phyloP scores from a whole-genome alignment of 2,329 filamentous ascomycete genomes.

The Penicillium crustosum region DNA sequence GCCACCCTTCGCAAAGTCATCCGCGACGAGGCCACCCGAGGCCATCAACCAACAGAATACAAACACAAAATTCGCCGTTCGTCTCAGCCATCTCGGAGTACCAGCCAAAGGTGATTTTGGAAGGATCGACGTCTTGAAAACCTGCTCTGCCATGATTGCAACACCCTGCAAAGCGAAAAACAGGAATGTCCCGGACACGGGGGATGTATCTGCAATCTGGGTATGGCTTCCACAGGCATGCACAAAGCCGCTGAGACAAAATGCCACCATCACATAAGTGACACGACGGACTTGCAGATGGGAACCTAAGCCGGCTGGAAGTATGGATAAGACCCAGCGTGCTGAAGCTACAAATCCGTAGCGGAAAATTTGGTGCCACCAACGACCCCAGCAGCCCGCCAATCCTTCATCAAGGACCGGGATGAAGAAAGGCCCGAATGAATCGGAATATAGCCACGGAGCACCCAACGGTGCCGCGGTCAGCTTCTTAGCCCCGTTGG shows the following conservation, averaged over 20 bases:
- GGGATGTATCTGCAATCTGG: conserved; percentile 59
- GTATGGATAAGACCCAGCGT: conserved; percentile 41
- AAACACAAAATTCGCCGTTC: conserved; percentile 61
- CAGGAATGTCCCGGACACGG: conserved; percentile 52
- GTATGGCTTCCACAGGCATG: conserved; percentile 72
- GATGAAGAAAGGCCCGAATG: conserved; percentile 52
- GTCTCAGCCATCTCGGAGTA: conserved; percentile 50
- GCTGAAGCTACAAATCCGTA: conserved; percentile 49
- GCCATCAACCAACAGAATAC: conserved; percentile 66
- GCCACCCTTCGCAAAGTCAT: conserved; percentile 73
- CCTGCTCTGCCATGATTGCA: conserved; percentile 63
- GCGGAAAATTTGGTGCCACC: conserved; percentile 91
- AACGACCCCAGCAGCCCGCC: conserved; percentile 76
- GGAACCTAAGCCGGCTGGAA: conserved; percentile 21
- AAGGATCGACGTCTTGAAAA: conserved; percentile 39
- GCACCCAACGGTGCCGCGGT: conserved; percentile 61
- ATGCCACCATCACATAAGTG: conserved; percentile 31
- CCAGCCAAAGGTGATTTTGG: conserved; percentile 32
- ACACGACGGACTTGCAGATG: conserved; percentile 21
- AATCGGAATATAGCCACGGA: conserved; percentile 62
- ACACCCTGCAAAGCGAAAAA: conserved; percentile 74
- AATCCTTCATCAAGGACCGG: conserved; percentile 62
- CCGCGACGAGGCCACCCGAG: conserved; percentile 65
- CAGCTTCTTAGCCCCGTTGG: conserved; percentile 56
- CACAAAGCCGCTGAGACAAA: conserved; percentile 47